Evolutionary conservation across 2,329 filamentous ascomycete species (phyloP), one percentile per base, ranked within the genome.

Genomic region (Emmonsiellopsis sp.): DNA sequence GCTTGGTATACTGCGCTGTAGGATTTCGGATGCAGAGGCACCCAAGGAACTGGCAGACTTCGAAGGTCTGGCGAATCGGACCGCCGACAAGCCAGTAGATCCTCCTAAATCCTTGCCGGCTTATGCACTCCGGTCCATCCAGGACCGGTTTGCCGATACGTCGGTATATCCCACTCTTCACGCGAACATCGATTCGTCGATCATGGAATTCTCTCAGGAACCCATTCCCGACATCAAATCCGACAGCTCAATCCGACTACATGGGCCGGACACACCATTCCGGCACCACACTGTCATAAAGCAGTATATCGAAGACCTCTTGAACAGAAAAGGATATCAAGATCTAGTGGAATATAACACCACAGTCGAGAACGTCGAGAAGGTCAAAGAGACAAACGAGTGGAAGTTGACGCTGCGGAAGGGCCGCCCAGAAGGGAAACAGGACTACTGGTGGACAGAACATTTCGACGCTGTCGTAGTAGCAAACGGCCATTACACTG

Each of bases 401-500:
- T 85, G 77, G 81, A 71, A 71, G 42, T 59, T 83, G 2, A 77
- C 74, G 1, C 61, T 85, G 27, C 70, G 80, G 13, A 71, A 71
- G 39, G 61, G 66, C 6, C 63, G 59, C 7, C 56, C 34, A 27
- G 58, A 53, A 11, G 51, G 51, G 44, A 68, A 64, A 11, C 64
- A 66, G 42, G 79, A 85, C 58, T 76, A 77, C 55, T 85, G 83
- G 81, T 84, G 82, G 82, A 68, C 67, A 0, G 83, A 86, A 61
- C 66, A 55, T 63, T 95, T 85, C 63, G 87, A 92, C 66, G 87
- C 87, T 3, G 77, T 91, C 3, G 79, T 90, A 2, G 78, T 88
- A 10, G 85, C 86, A 7, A 86, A 81, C 49, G 87, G 87, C 0
- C 87, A 91, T 66, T 91, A 87, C 65, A 79, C 79, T 2, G 79